Conservation (phyloP, 2,329 filamentous ascomycete species). For the Hypomyces rosellus region DNA sequence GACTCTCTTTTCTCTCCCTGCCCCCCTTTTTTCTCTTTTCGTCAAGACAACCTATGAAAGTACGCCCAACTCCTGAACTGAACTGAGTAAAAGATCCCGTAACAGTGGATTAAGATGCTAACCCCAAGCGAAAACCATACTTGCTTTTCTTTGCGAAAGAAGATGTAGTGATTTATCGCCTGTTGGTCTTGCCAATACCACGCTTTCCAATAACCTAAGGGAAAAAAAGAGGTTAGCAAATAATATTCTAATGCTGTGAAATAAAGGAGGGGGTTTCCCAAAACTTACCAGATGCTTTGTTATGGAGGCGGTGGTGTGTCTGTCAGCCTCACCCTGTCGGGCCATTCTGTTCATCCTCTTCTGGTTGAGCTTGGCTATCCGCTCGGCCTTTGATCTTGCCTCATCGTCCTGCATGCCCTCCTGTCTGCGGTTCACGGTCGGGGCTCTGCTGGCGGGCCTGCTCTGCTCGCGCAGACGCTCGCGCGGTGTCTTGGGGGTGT, state of each 20-base stretch:
- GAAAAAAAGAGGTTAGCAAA: slow-evolving; percentile 2
- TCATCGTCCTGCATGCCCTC: slow-evolving; percentile 68
- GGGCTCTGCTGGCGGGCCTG: slow-evolving; percentile 59
- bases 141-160: neutral
- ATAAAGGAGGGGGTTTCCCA: slow-evolving; percentile 1
- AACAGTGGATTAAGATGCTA: neutral
- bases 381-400: slow-evolving; percentile 72
- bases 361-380: slow-evolving; percentile 82
- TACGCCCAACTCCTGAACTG: slow-evolving; percentile 28
- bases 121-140: neutral
- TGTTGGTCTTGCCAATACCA: slow-evolving; percentile 81
- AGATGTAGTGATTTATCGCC: slow-evolving; percentile 45
- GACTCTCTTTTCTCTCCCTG: neutral
- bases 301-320: slow-evolving; percentile 74
- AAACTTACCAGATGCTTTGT: slow-evolving; percentile 82
- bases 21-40: slow-evolving; percentile 1
- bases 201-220: slow-evolving; percentile 79
- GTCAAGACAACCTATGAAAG: slow-evolving; percentile 6
- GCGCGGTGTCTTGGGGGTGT: slow-evolving; percentile 40
- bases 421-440: slow-evolving; percentile 58
- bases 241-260: neutral
- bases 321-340: slow-evolving; percentile 91
- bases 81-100: slow-evolving; percentile 18
- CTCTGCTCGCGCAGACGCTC: slow-evolving; percentile 67
- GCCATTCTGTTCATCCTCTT: slow-evolving; percentile 99